phyloP scores from a whole-genome alignment of 2,329 filamentous ascomycete genomes.

The Zarea fungicola region DNA sequence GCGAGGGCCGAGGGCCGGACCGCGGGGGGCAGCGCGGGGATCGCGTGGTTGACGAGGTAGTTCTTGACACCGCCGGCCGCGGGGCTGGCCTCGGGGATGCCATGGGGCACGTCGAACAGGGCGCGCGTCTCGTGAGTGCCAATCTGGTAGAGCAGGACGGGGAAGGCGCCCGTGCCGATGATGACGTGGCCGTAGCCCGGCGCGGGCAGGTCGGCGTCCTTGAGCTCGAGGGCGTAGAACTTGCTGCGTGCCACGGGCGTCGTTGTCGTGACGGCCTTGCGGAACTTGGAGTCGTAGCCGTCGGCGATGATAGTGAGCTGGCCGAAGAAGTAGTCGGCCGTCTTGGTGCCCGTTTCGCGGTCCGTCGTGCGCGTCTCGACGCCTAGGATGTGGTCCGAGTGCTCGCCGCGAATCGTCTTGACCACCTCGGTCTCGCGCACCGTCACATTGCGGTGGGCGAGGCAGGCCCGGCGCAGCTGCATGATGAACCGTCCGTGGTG shows the following conservation, averaged over 20 bases:
- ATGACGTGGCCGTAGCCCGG: conserved; percentile 81
- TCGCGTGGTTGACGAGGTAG: conserved; percentile 73
- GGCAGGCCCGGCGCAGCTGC: conserved; percentile 70
- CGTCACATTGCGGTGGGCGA: conserved; percentile 74
- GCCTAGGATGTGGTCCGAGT: conserved; percentile 70
- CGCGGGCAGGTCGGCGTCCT: conserved; percentile 74
- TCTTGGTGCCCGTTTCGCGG: conserved; percentile 49
- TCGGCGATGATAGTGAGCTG: conserved; percentile 85
- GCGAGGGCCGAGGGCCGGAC: conserved; percentile 69
- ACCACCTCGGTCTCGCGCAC: conserved; percentile 86
- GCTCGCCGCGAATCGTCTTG: conserved; percentile 64
- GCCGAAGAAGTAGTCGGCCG: conserved; percentile 76
- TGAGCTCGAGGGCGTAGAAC: conserved; percentile 91
- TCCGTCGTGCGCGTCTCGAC: conserved; percentile 68
- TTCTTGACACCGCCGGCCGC: conserved; percentile 76
- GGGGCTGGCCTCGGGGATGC: conserved; percentile 66
- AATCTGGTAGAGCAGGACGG: conserved; percentile 93
- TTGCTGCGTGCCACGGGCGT: conserved; percentile 70
- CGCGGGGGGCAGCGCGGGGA: conserved; percentile 68
- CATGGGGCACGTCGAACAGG: conserved; percentile 80
- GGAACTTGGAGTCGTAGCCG: conserved; percentile 88
- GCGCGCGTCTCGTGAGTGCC: conserved; percentile 89
- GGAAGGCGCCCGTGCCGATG: conserved; percentile 67
- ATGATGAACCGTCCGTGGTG: conserved; percentile 93
- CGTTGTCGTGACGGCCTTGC: conserved; percentile 67